Evolutionary conservation across 768 basidiomycete genomes (phyloP).

Genomic region (Mycena crocata): DNA sequence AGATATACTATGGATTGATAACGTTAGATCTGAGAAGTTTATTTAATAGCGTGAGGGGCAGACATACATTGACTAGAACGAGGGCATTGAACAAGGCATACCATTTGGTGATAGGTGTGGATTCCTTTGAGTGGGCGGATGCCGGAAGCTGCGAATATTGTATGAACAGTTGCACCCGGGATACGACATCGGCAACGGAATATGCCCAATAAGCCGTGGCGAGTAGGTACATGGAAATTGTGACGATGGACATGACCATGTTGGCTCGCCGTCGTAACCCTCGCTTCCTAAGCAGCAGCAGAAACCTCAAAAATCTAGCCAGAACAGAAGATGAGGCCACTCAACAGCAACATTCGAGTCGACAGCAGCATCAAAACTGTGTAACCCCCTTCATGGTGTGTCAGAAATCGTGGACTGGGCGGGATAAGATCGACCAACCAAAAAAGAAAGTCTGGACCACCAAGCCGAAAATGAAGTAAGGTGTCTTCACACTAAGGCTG

Average conservation of each 20-base stretch:
- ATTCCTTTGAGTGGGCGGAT: background rate
- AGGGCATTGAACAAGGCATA: conserved; percentile 20
- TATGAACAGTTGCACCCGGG: background rate
- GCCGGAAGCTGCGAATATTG: background rate
- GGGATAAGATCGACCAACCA: background rate
- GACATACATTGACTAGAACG: conserved; percentile 12
- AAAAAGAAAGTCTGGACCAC: conserved; percentile 21
- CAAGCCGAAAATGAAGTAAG: background rate
- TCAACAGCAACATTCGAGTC: conserved; percentile 7
- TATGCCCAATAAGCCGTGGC: conserved; percentile 6
- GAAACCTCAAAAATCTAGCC: background rate
- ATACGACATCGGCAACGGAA: background rate
- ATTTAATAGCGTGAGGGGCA: background rate
- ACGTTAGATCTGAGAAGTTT: background rate
- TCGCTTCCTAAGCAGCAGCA: background rate
- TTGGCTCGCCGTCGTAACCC: background rate
- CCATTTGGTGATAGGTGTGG: conserved; percentile 3
- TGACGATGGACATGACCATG: background rate
- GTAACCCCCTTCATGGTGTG: background rate
- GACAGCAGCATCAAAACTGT: conserved; percentile 1
- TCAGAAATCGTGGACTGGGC: background rate
- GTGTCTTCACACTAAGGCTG: no score
- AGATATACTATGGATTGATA: background rate
- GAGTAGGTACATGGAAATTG: conserved; percentile 6
- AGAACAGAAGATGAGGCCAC: background rate